Evolutionary conservation across 305 asterid species (phyloP), one percentile per base, ranked within the genome.

Genomic region (Solanum hybrid): DNA sequence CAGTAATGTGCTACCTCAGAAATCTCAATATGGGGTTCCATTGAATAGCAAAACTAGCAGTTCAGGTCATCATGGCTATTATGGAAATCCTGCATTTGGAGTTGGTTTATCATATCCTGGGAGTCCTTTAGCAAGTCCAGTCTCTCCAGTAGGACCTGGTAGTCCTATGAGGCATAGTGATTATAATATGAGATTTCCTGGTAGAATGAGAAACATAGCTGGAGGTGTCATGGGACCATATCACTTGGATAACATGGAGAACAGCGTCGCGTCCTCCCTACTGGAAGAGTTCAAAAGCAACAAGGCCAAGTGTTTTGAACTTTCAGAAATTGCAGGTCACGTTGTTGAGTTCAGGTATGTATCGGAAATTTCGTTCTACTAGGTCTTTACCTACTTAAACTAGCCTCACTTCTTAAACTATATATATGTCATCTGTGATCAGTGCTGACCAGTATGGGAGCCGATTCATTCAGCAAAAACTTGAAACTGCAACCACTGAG

Each of bases 381-480:
- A 6, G 51, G 42, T 37, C 22, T 13, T n/a, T 88, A 11, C 56
- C 78, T 26, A 22, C 40, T 82, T 87, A 87, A 40, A 40, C 91
- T 71, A 88, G 69, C 26, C 76, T 85, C 80, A 90, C 89, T 86
- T 69, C 84, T 87, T 64, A 37, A 7, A 31, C 29, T 26, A 20
- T 35, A 27, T 29, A 16, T 66, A 79, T 46, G 60, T 26, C 51
- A 64, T 89, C 76, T 90, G 46, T 89, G 71, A 66, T 46, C 92
- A 98, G 99, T 90, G 95, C 98, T 66, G 99, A 98, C 90, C 99
- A 98, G 89, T 98, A 98, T 92, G 99, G 99, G 89, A 98, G 99
- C 90, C 98, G 99, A 35, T 98, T 96, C 93, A 98, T 98, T 89
- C 99, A 98, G 90, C 99, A 97, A 89, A 97, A 96, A 92, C 97